These are phyloP conservation scores for Pichia sporocuriosa DNA, from an alignment of 805 yeast species.

Conservation along the genomic window DNA sequence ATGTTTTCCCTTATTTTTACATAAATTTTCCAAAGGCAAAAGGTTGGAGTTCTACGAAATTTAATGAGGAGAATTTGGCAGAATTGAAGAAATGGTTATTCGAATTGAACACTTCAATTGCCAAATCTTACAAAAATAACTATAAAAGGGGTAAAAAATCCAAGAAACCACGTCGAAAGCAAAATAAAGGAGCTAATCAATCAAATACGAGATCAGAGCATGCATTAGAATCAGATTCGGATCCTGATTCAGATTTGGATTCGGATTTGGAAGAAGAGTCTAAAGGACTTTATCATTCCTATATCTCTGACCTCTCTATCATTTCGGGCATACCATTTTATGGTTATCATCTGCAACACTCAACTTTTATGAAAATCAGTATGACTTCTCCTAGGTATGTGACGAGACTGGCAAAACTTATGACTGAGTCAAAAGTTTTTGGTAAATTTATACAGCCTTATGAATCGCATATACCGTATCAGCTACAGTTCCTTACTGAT, in stretches of 20 bases:
- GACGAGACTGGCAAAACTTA: slow-evolving; percentile 45
- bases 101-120: slow-evolving; percentile 14
- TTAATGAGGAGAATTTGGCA: slow-evolving; percentile 30
- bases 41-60: slow-evolving; percentile 16
- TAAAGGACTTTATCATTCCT: slow-evolving; percentile 17
- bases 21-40: slow-evolving; percentile 48
- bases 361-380: slow-evolving; percentile 61
- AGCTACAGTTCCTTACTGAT: slow-evolving; percentile 74
- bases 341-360: slow-evolving; percentile 67
- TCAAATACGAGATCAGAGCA: slow-evolving; percentile 10
- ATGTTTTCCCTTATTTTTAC: slow-evolving; percentile 75
- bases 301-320: slow-evolving; percentile 51
- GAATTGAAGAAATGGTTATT: slow-evolving; percentile 8
- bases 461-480: slow-evolving; percentile 77
- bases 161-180: slow-evolving; percentile 10
- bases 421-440: slow-evolving; percentile 37
- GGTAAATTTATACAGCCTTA: slow-evolving; percentile 42
- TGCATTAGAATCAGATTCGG: neutral
- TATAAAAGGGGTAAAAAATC: neutral
- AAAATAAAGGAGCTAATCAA: slow-evolving; percentile 3
- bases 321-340: slow-evolving; percentile 79
- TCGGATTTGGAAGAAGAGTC: slow-evolving; percentile 12
- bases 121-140: neutral
- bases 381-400: slow-evolving; percentile 56
- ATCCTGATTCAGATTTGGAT: slow-evolving; percentile 9